Evolutionary conservation across 2,329 filamentous ascomycete species (phyloP), one percentile per base, ranked within the genome.

Genomic region (Epicoccum nigrum): DNA sequence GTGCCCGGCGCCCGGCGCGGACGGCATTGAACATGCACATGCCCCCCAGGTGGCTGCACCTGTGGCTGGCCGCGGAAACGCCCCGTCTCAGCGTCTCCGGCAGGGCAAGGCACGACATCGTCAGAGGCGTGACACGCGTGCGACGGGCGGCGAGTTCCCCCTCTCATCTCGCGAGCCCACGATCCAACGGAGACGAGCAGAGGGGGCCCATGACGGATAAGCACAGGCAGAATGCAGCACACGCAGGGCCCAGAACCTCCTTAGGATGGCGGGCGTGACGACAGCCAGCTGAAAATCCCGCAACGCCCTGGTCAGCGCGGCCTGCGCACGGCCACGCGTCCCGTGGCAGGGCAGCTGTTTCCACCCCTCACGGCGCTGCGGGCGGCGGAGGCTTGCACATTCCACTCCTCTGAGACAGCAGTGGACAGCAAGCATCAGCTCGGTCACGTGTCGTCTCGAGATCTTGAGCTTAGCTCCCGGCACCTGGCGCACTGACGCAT

Each of bases 231-330:
- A 40, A 34, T n/a, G 28, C 16, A 41, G 42, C 45, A 40, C 20
- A 12, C 45, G 12, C 16, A 19, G 28, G 42, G 31, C 25, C 42
- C 48, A 51, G 48, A 41, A 40, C 47, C 37, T 12, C 31, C 30
- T n/a, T 34, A 45, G n/a, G 37, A 19, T 17, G n/a, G 21, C 15
- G 23, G 37, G 34, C 34, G 35, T 46, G 44, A 46, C 44, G 35
- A 31, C 34, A 40, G 28, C 38, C 32, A 23, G 34, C 35, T 41
- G 16, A 51, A 51, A 51, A 51, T 51, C 42, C 42, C 48, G 48
- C 48, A 51, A 39, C n/a, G n/a, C 37, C 37, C 23, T 39, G 21
- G 19, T 39, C 21, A 25, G 25, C 37, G 31, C 21, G 15, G 21
- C 23, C 12, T 11, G 40, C 23, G 46, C 47, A 50, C 40, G 28